phyloP scores from a whole-genome alignment of 2,329 filamentous ascomycete genomes.

The Grosmannia clavigera region DNA sequence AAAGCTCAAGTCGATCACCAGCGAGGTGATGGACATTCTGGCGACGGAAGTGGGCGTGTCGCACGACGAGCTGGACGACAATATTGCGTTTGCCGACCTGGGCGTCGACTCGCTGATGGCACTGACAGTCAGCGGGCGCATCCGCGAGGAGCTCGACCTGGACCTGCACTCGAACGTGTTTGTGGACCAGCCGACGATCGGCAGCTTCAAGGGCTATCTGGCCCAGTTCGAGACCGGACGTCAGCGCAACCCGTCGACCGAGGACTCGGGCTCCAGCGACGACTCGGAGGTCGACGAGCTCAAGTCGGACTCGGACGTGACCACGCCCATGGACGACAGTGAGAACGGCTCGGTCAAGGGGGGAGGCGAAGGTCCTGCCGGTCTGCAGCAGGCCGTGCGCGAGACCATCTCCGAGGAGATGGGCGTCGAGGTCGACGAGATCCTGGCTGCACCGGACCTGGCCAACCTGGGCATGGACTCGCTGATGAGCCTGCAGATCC shows the following conservation, averaged over 20 bases:
- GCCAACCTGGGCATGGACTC: slow-evolving; percentile 48
- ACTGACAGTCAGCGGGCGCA: slow-evolving; percentile 41
- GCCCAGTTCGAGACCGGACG: slow-evolving; percentile 22
- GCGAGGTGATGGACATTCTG: slow-evolving; percentile 38
- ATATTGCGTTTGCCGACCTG: slow-evolving; percentile 42
- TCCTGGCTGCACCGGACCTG: slow-evolving; percentile 39
- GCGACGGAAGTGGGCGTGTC: slow-evolving; percentile 44
- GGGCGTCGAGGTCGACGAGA: slow-evolving; percentile 55
- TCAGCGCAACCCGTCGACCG: slow-evolving; percentile 11
- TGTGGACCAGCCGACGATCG: slow-evolving; percentile 40
- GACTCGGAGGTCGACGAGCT: slow-evolving; percentile 33
- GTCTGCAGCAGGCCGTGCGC: slow-evolving; percentile 40
- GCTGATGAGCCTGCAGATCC: slow-evolving; percentile 43
- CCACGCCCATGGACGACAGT: slow-evolving; percentile 40
- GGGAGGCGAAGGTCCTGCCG: slow-evolving; percentile 19
- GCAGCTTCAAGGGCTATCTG: slow-evolving; percentile 35
- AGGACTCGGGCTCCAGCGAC: slow-evolving; percentile 24
- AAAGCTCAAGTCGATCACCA: slow-evolving; percentile 28
- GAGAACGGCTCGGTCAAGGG: slow-evolving; percentile 34
- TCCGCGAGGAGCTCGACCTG: slow-evolving; percentile 45
- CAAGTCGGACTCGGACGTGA: slow-evolving; percentile 37
- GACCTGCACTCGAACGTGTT: slow-evolving; percentile 41
- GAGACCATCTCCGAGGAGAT: slow-evolving; percentile 60
- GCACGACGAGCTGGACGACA: slow-evolving; percentile 42
- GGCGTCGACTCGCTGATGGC: slow-evolving; percentile 52